Evolutionary conservation across 176 grass and related monocot genomes (phyloP).

Genomic region (Lolium perenne): DNA sequence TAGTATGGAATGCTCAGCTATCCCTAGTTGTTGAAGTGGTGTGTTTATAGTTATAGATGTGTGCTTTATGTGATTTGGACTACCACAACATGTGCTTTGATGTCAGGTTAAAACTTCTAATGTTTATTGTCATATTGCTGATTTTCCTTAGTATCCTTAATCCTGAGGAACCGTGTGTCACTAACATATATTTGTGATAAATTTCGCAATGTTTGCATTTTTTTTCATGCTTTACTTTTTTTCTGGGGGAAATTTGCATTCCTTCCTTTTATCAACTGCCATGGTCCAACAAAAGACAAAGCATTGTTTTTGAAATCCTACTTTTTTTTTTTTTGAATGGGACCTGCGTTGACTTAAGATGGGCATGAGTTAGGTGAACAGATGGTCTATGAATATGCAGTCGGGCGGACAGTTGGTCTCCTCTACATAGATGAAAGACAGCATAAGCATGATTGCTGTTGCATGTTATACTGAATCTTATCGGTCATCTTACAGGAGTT

Average conservation of each 20-base stretch:
- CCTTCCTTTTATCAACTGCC: too few species aligned
- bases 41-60: not conserved
- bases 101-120: not conserved
- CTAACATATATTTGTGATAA: slow-evolving; percentile 7
- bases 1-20: not conserved
- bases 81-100: not conserved
- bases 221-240: not conserved
- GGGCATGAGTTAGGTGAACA: too few species aligned
- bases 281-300: not conserved
- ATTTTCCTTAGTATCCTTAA: slow-evolving; percentile 13
- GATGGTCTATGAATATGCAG: not conserved
- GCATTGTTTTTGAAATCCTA: not conserved
- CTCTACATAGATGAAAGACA: slow-evolving; percentile 19
- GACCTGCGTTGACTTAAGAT: too few species aligned
- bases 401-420: not conserved
- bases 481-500: slow-evolving; percentile 59
- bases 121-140: not conserved
- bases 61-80: slow-evolving; percentile 7
- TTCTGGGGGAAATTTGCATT: too few species aligned
- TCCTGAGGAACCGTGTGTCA: not conserved
- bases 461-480: slow-evolving; percentile 2
- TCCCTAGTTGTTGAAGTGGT: not conserved
- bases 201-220: not conserved
- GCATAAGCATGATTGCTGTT: not conserved
- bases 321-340: not conserved